Base-by-base conservation (phyloP, 768 basidiomycete genomes). In the Lentinula raphanica region DNA sequence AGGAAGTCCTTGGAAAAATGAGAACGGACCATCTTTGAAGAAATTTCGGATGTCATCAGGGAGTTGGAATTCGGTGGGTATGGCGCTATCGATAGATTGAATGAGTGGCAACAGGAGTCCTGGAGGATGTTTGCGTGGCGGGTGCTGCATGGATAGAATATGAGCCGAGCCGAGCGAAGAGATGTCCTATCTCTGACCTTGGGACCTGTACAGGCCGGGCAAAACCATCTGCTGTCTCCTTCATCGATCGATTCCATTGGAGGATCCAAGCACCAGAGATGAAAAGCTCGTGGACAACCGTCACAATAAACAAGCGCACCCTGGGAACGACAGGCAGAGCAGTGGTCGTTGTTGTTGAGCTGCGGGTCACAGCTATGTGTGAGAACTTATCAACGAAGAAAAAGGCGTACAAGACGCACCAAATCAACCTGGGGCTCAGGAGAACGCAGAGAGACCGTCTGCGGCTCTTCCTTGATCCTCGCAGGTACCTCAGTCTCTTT, bases 261-360 rank as follows among this genome's bases (percentile, higher is more conserved):
- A 54, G 97, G 97, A 71, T 99, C 90, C 63, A 99, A 80, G 71
- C 97, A 99, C 83, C 90, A 87, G 60, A 98, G 85, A 73, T 99
- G 97, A 71, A 97, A 99, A 6, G 94, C 93, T 62, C 89, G 78
- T 35, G 96, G 92, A 69, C 97, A 99, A 19, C 95, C 94, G 71
- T 98, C 97, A 71, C 97, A 99, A 70, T 97, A 98, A 19, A 99
- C 84, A 60, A 98, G 80, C 44, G 89, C 83, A 49, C 96, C 96
- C 63, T 75, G 74, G 25, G 87, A 91, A 65, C 87, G 85, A 69
- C 90, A 93, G 17, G 90, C 82, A 61, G 90, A 92, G 67, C 90
- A 93, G 66, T 92, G 88, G 68, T 93, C 90, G 68, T 92, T 85
- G 70, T 92, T 92, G 65, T 75, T 75, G 54, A 79, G 68, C 79